These are phyloP conservation scores for Globisporangium recalcitrans DNA, from an alignment of 352 stramenopile species.

Conservation along the genomic window DNA sequence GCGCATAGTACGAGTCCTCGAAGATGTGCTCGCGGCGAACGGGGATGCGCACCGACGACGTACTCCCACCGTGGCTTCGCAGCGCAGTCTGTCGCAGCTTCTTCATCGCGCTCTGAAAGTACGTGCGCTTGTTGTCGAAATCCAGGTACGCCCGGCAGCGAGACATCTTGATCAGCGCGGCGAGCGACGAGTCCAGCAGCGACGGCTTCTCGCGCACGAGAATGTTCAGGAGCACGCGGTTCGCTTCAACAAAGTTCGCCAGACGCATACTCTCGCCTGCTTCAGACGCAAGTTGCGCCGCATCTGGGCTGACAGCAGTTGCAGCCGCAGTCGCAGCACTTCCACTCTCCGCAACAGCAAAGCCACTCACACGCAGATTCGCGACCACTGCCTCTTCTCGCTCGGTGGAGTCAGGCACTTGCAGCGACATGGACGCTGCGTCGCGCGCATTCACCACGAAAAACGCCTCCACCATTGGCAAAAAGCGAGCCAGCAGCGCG, in stretches of 20 bases:
- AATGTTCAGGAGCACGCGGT: slow-evolving; percentile 96
- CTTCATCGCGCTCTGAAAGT: slow-evolving; percentile 96
- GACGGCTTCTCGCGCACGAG: slow-evolving; percentile 95
- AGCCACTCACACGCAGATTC: slow-evolving; percentile 59
- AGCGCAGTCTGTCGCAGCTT: slow-evolving; percentile 81
- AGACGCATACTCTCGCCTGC: slow-evolving; percentile 65
- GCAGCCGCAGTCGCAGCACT: slow-evolving; percentile 19
- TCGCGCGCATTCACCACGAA: slow-evolving; percentile 96
- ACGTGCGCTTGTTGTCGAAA: slow-evolving; percentile 99
- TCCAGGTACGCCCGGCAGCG: slow-evolving; percentile 94
- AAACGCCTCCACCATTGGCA: slow-evolving; percentile 97
- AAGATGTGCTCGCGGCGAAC: slow-evolving; percentile 97
- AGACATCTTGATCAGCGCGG: slow-evolving; percentile 93
- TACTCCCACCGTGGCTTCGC: slow-evolving; percentile 89
- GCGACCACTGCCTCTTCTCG: slow-evolving; percentile 74
- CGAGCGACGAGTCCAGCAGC: slow-evolving; percentile 94
- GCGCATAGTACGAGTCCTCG: slow-evolving; percentile 98
- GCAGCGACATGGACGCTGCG: slow-evolving; percentile 66
- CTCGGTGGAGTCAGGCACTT: slow-evolving; percentile 65
- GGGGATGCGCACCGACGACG: slow-evolving; percentile 79
- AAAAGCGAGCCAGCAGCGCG: slow-evolving; percentile 94
- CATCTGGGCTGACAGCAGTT: slow-evolving; percentile 16
- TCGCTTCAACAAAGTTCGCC: slow-evolving; percentile 92
- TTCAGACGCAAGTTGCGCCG: slow-evolving; percentile 35
- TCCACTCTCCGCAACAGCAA: slow-evolving; percentile 32